These are phyloP conservation scores for Fomitopsis betulina DNA, from an alignment of 1,284 basidiomycete species.

Conservation along the genomic window DNA sequence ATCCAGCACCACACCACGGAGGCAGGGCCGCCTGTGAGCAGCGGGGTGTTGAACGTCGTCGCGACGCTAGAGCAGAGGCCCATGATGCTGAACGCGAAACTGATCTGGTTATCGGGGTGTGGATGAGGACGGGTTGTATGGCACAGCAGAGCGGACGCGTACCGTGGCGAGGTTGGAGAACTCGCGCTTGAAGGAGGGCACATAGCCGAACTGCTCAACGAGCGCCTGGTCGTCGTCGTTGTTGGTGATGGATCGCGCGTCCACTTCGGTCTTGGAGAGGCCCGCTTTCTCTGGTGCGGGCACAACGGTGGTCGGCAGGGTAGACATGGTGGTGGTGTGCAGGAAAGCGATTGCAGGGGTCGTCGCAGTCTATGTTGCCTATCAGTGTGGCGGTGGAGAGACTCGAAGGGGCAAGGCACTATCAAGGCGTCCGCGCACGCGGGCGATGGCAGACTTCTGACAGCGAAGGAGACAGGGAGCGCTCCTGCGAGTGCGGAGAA, in stretches of 20 bases:
- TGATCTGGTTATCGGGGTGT: conserved; percentile 41
- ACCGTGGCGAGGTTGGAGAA: conserved; percentile 79
- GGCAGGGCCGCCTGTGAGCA: conserved; percentile 73
- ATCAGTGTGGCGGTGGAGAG: not conserved
- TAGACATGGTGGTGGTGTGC: not conserved
- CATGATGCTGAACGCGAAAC: conserved; percentile 79
- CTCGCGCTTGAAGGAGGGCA: conserved; percentile 77
- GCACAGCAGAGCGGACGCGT: not conserved
- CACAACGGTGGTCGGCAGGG: not conserved
- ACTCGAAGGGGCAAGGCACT: not conserved
- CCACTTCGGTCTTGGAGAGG: conserved; percentile 1
- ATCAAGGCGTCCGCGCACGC: not conserved
- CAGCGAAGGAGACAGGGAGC: not conserved
- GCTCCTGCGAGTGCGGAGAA: not conserved
- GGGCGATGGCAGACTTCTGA: not conserved
- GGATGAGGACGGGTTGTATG: not conserved
- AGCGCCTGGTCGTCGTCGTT: conserved; percentile 55
- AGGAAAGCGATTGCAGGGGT: not conserved
- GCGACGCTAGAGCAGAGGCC: conserved; percentile 78
- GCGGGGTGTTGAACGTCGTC: conserved; percentile 78
- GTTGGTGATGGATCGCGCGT: not conserved
- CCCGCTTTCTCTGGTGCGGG: not conserved
- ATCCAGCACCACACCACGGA: conserved; percentile 86
- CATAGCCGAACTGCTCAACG: conserved; percentile 66
- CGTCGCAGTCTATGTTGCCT: not conserved